phyloP scores from a whole-genome alignment of 371 early-diverging fungal genomes.

The Globomyces sp. region DNA sequence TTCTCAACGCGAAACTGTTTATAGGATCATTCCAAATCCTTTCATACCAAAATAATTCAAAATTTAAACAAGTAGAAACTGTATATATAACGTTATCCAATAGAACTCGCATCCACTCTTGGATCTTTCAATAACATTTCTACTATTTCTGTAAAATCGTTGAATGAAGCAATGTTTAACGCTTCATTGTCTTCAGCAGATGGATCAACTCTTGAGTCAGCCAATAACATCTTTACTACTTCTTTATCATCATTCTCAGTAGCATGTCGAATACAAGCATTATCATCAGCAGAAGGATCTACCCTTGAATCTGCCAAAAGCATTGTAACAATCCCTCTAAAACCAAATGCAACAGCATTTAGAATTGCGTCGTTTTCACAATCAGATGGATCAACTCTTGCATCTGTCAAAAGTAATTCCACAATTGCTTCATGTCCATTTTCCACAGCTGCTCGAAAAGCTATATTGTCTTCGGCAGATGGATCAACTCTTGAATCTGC shows the following conservation, averaged over 20 bases:
- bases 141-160: not conserved
- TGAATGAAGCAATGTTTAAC: slow-evolving; percentile 10
- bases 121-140: no score
- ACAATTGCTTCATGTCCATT: slow-evolving; percentile 11
- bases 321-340: not conserved
- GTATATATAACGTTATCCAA: no score
- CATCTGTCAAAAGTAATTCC: not conserved
- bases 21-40: no score
- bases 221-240: not conserved
- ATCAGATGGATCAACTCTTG: slow-evolving; percentile 14
- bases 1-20: no score
- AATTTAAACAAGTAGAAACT: no score
- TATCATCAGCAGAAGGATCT: not conserved
- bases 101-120: no score
- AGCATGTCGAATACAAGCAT: no score
- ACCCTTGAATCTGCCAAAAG: not conserved
- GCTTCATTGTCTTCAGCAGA: slow-evolving; percentile 18
- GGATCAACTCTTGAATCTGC: slow-evolving; percentile 6
- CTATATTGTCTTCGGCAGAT: slow-evolving; percentile 3
- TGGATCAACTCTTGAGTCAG: slow-evolving; percentile 17
- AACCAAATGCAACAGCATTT: no score
- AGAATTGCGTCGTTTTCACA: no score
- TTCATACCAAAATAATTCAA: no score
- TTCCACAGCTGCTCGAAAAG: slow-evolving; percentile 17
- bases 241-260: not conserved